These are phyloP conservation scores for Aspergillus amoenus DNA, from an alignment of 2,329 filamentous ascomycete species.

Conservation along the genomic window DNA sequence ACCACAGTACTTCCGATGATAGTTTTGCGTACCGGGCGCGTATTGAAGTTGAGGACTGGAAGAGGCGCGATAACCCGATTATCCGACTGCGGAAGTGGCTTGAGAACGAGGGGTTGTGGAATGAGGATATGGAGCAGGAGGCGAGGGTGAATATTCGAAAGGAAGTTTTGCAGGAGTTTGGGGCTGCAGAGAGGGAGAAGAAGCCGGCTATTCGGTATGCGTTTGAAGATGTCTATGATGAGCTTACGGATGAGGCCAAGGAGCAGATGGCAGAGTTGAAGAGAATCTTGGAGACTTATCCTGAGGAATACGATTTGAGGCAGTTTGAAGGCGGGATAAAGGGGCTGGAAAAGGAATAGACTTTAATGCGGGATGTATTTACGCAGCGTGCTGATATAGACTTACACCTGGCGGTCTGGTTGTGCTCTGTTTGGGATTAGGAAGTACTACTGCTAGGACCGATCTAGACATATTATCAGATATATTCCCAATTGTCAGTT, in stretches of 20 bases:
- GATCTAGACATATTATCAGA: too few species aligned
- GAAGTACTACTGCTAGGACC: too few species aligned
- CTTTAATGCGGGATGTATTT: not conserved
- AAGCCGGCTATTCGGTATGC: slow-evolving; percentile 54
- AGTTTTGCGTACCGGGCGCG: slow-evolving; percentile 92
- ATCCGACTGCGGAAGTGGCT: slow-evolving; percentile 86
- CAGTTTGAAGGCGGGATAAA: slow-evolving; percentile 73
- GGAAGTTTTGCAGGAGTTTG: slow-evolving; percentile 80
- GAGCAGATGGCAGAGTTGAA: slow-evolving; percentile 75
- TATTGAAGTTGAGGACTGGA: slow-evolving; percentile 95
- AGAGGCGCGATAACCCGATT: slow-evolving; percentile 83
- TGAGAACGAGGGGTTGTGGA: slow-evolving; percentile 79
- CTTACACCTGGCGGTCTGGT: not conserved
- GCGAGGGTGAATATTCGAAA: slow-evolving; percentile 66
- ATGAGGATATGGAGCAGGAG: slow-evolving; percentile 77
- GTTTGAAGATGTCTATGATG: slow-evolving; percentile 88
- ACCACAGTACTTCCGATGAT: slow-evolving; percentile 96
- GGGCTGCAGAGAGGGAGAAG: slow-evolving; percentile 62
- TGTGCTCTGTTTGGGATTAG: too few species aligned
- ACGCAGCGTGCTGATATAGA: not conserved
- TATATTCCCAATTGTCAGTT: too few species aligned
- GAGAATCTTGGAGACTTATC: slow-evolving; percentile 79
- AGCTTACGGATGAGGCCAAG: slow-evolving; percentile 74
- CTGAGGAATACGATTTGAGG: slow-evolving; percentile 83
- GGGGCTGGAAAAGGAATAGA: slow-evolving; percentile 48